These are phyloP conservation scores for Pythium aphanidermatum DNA, from an alignment of 352 stramenopile genomes.

Conservation along the genomic window DNA sequence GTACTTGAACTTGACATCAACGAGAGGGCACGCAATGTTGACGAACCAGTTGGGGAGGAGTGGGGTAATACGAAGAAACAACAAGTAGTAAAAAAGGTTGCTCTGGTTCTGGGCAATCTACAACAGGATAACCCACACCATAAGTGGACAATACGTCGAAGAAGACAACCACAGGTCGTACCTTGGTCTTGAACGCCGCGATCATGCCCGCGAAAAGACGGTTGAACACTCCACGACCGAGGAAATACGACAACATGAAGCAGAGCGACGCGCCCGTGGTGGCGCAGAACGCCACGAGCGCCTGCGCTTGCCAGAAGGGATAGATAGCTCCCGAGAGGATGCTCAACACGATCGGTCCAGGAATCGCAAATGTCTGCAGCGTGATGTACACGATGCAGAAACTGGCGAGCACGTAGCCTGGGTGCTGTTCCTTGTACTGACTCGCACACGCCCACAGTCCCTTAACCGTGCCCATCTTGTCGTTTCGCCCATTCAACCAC, in stretches of 20 bases:
- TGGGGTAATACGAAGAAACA: conserved; percentile 87
- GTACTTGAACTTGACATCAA: conserved; percentile 78
- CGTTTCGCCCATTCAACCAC: conserved; percentile 74
- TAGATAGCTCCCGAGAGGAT: conserved; percentile 88
- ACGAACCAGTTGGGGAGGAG: conserved; percentile 89
- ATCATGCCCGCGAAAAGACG: conserved; percentile 70
- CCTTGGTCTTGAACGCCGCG: conserved; percentile 68
- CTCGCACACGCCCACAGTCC: conserved; percentile 69
- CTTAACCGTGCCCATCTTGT: conserved; percentile 81
- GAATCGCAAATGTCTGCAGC: conserved; percentile 86
- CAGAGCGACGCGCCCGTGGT: conserved; percentile 77
- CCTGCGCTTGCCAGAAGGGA: conserved; percentile 66
- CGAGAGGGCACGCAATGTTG: conserved; percentile 82
- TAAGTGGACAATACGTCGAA: too few species aligned
- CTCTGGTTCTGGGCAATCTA: conserved; percentile 75
- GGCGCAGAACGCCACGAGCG: conserved; percentile 79
- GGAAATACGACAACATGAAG: conserved; percentile 82
- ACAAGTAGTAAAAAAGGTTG: conserved; percentile 87
- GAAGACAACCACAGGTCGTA: conserved; percentile 18
- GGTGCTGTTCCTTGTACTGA: conserved; percentile 72
- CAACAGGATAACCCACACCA: not conserved
- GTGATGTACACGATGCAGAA: conserved; percentile 85
- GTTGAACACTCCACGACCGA: conserved; percentile 70
- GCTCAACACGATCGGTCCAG: conserved; percentile 80
- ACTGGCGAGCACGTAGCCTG: conserved; percentile 65